Evolutionary conservation across 495 filamentous ascomycete species (phyloP).

Genomic region (Penicillium paradoxum): DNA sequence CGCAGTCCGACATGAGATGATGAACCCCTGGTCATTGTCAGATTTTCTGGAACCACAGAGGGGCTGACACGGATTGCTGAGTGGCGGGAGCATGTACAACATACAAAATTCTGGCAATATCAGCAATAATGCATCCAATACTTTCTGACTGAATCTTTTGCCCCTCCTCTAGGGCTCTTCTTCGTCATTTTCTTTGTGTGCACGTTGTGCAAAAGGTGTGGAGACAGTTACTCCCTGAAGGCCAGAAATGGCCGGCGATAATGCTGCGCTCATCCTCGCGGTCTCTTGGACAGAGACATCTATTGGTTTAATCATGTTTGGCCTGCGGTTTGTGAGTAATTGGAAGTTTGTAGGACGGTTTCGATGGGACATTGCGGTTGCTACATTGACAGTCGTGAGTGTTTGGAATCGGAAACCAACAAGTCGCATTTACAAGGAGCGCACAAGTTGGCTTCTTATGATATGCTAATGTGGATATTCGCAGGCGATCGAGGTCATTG

Average conservation of each 20-base stretch:
- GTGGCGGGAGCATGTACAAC: not conserved
- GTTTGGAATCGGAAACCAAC: not conserved
- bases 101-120: not conserved
- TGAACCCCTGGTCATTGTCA: not conserved
- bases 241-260: conserved; percentile 5
- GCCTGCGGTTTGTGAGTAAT: conserved; percentile 16
- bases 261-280: conserved; percentile 8
- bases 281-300: conserved; percentile 15
- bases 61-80: not conserved
- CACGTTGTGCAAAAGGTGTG: not conserved
- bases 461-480: not conserved
- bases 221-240: not conserved
- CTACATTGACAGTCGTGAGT: conserved; percentile 12
- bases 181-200: not conserved
- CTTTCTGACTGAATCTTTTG: not conserved
- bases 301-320: conserved; percentile 12
- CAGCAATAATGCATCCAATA: not conserved
- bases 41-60: not conserved
- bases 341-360: conserved; percentile 15
- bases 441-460: not conserved
- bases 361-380: conserved; percentile 17
- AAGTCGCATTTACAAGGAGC: not conserved
- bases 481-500: conserved; percentile 6
- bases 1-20: not conserved
- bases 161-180: not conserved